Evolutionary conservation across 2,329 filamentous ascomycete genomes (phyloP).

Genomic region (Neonectria ditissima): DNA sequence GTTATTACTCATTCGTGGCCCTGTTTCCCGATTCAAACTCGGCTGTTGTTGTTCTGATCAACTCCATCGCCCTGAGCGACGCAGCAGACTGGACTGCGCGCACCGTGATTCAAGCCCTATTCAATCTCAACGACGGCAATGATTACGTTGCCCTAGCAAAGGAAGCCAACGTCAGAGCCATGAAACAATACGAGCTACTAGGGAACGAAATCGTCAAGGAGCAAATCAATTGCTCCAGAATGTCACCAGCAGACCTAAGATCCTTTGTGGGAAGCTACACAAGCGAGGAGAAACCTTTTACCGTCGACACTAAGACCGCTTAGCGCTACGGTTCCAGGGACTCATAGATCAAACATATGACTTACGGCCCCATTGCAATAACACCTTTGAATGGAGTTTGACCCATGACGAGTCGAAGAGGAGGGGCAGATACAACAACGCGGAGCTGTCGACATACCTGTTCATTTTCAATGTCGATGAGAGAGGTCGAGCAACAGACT

Average conservation of each 20-base stretch:
- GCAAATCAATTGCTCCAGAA: background rate
- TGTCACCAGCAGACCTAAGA: background rate
- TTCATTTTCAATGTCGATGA: background rate
- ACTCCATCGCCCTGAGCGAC: slow-evolving; percentile 23
- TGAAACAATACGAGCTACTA: background rate
- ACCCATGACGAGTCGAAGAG: slow-evolving; percentile 5
- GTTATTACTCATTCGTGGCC: slow-evolving; percentile 14
- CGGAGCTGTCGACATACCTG: background rate
- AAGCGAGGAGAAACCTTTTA: background rate
- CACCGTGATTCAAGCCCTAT: slow-evolving; percentile 13
- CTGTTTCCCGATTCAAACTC: slow-evolving; percentile 28
- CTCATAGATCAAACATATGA: slow-evolving; percentile 3
- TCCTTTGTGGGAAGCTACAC: background rate
- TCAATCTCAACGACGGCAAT: background rate
- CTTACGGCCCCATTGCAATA: background rate
- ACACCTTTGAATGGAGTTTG: background rate
- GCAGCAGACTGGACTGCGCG: slow-evolving; percentile 31
- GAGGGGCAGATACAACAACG: slow-evolving; percentile 5
- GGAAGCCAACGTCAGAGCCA: background rate
- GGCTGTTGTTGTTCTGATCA: slow-evolving; percentile 28
- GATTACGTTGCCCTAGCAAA: slow-evolving; percentile 15
- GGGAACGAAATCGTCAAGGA: background rate
- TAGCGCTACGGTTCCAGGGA: background rate
- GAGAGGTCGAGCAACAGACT: background rate
- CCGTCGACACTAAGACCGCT: background rate